These are phyloP conservation scores for Golubevia sp. DNA, from an alignment of 1,284 basidiomycete genomes.

Conservation along the genomic window DNA sequence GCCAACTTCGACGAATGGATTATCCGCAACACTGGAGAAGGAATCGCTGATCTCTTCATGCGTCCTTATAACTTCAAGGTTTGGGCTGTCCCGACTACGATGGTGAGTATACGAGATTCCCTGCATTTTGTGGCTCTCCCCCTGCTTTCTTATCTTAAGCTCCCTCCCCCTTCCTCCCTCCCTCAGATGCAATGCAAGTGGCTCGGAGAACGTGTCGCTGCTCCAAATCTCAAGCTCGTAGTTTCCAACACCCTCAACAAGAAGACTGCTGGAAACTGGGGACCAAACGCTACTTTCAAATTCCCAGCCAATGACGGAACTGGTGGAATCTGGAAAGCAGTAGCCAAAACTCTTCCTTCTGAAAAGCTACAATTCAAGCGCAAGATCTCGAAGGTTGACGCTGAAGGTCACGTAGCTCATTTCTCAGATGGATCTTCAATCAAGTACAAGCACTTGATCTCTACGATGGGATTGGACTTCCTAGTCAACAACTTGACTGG, in stretches of 20 bases:
- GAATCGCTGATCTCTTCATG: conserved; percentile 60
- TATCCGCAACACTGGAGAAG: conserved; percentile 55
- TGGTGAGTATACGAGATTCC: not conserved
- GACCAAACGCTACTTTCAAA: conserved; percentile 60
- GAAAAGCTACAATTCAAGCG: conserved; percentile 56
- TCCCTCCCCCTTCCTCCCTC: not conserved
- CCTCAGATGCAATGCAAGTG: conserved; percentile 61
- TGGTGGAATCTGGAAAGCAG: conserved; percentile 60
- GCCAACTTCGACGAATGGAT: conserved; percentile 60
- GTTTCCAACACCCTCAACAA: conserved; percentile 60
- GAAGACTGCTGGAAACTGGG: conserved; percentile 61
- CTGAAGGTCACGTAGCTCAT: conserved; percentile 43
- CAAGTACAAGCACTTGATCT: conserved; percentile 58
- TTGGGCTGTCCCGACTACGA: conserved; percentile 60
- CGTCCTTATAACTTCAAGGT: conserved; percentile 62
- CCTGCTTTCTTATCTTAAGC: not conserved
- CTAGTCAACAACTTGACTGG: conserved; percentile 37
- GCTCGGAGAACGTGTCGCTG: conserved; percentile 61
- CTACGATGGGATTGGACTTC: conserved; percentile 55
- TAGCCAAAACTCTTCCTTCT: conserved; percentile 57
- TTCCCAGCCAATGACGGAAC: conserved; percentile 60
- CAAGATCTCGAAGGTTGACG: conserved; percentile 49
- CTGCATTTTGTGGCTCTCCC: too few relatives aligned
- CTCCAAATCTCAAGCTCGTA: conserved; percentile 57
- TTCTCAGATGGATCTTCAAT: conserved; percentile 52